These are phyloP conservation scores for Ophiocordyceps camponoti-rufipedis DNA, from an alignment of 2,329 filamentous ascomycete species.

Conservation along the genomic window DNA sequence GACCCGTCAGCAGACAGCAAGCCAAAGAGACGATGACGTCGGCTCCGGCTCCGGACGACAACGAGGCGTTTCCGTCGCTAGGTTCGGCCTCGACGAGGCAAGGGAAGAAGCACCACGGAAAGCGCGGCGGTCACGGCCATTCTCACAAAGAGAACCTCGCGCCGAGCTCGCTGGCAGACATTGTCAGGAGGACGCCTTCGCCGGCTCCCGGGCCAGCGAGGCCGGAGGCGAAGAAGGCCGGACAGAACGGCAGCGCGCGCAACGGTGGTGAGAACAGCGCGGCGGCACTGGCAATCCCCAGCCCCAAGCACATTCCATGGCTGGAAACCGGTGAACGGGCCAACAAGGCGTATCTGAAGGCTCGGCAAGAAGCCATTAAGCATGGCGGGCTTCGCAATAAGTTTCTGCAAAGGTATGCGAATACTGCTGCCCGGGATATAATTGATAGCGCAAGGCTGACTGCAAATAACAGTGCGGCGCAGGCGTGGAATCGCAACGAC, in stretches of 20 bases:
- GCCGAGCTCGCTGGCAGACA: slow-evolving; percentile 73
- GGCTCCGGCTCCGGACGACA: slow-evolving; percentile 73
- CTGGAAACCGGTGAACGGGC: slow-evolving; percentile 79
- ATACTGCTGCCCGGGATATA: too few relatives aligned
- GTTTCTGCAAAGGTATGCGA: slow-evolving; percentile 70
- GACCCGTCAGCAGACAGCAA: slow-evolving; percentile 64
- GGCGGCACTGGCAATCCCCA: slow-evolving; percentile 66
- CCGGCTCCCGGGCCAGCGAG: slow-evolving; percentile 46
- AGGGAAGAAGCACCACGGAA: slow-evolving; percentile 84
- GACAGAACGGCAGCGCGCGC: slow-evolving; percentile 44
- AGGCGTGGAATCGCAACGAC: slow-evolving; percentile 97
- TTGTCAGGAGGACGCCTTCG: slow-evolving; percentile 87
- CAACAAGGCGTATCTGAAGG: slow-evolving; percentile 90
- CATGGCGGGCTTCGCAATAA: slow-evolving; percentile 94
- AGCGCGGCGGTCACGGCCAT: slow-evolving; percentile 67
- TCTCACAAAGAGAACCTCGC: slow-evolving; percentile 46
- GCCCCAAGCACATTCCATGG: slow-evolving; percentile 89
- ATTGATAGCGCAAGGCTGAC: slow-evolving; percentile 2
- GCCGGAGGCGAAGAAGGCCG: slow-evolving; percentile 39
- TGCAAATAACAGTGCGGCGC: slow-evolving; percentile 49
- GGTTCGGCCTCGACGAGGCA: slow-evolving; percentile 59
- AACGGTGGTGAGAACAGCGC: slow-evolving; percentile 60
- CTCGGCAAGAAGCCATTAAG: slow-evolving; percentile 88
- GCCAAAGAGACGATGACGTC: slow-evolving; percentile 40
- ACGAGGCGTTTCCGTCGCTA: slow-evolving; percentile 83